Evolutionary conservation across 352 stramenopile genomes (phyloP).

Genomic region (Pythium grandisporangium): DNA sequence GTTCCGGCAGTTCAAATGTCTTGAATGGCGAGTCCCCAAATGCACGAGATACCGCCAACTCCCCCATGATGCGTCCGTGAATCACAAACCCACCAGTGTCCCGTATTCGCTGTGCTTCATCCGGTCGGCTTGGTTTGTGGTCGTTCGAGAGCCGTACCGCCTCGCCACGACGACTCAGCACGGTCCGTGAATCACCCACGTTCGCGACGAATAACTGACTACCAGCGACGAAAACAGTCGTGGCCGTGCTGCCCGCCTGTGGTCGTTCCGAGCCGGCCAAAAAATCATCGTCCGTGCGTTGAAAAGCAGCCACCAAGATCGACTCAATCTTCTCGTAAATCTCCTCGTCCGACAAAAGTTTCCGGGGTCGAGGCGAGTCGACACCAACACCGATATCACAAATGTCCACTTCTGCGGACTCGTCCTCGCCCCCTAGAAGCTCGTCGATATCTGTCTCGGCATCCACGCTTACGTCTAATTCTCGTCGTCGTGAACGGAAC

Average conservation of each 20-base stretch:
- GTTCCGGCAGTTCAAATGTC: conserved; percentile 66
- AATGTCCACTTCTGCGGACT: too few species aligned
- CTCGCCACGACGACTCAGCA: conserved; percentile 84
- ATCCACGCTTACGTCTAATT: conserved; percentile 32
- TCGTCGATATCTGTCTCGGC: conserved; percentile 13
- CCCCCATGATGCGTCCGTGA: conserved; percentile 91
- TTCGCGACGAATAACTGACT: conserved; percentile 93
- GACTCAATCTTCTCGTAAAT: conserved; percentile 24
- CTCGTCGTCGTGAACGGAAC: conserved; percentile 39
- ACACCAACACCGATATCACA: too few species aligned
- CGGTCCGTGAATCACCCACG: conserved; percentile 93
- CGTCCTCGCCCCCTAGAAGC: too few species aligned
- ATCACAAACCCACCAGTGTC: conserved; percentile 90
- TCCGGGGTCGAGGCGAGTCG: too few species aligned
- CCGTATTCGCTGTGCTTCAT: conserved; percentile 93
- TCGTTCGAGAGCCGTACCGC: conserved; percentile 92
- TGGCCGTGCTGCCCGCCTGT: conserved; percentile 90
- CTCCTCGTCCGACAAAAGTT: too few species aligned
- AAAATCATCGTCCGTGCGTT: conserved; percentile 69
- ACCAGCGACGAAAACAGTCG: conserved; percentile 91
- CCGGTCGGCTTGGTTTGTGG: conserved; percentile 90
- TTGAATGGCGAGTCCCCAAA: conserved; percentile 96
- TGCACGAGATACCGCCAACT: conserved; percentile 70
- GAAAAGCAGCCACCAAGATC: conserved; percentile 40
- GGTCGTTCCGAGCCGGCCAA: conserved; percentile 49